Evolutionary conservation across 2,329 filamentous ascomycete genomes (phyloP).

Genomic region (Exophiala alcalophila): DNA sequence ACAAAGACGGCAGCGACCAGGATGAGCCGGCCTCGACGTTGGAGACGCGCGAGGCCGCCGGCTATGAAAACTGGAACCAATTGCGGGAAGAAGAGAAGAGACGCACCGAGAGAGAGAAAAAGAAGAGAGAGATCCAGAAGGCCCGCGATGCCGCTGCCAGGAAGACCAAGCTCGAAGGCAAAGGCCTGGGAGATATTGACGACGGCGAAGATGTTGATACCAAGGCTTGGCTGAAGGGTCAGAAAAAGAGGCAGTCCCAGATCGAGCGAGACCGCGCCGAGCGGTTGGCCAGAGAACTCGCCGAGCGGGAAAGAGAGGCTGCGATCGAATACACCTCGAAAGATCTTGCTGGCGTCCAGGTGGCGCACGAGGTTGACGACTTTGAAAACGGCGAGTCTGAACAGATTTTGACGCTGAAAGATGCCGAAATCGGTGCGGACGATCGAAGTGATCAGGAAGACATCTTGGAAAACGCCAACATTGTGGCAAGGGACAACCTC

Average conservation of each 20-base stretch:
- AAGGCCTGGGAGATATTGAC: conserved; percentile 74
- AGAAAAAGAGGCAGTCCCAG: conserved; percentile 92
- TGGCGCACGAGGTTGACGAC: conserved; percentile 78
- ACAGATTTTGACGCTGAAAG: conserved; percentile 91
- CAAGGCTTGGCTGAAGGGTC: conserved; percentile 78
- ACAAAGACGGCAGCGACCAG: conserved; percentile 49
- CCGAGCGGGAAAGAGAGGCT: conserved; percentile 66
- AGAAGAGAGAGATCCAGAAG: conserved; percentile 78
- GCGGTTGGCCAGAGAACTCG: conserved; percentile 70
- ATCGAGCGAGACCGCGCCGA: conserved; percentile 72
- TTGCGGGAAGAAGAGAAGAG: conserved; percentile 68
- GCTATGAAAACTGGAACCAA: conserved; percentile 53
- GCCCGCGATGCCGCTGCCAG: conserved; percentile 81
- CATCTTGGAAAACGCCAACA: conserved; percentile 59
- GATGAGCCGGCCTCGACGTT: conserved; percentile 77
- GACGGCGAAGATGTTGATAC: conserved; percentile 68
- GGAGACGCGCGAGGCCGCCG: conserved; percentile 58
- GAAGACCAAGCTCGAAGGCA: conserved; percentile 71
- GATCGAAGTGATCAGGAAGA: conserved; percentile 83
- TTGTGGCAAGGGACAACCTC: conserved; percentile 43
- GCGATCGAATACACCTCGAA: conserved; percentile 77
- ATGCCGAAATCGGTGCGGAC: conserved; percentile 64
- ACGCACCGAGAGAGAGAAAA: conserved; percentile 65
- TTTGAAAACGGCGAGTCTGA: conserved; percentile 67
- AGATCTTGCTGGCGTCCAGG: conserved; percentile 85